Base-by-base conservation (phyloP, 176 grass and related monocot species). In the Carex cristatella region DNA sequence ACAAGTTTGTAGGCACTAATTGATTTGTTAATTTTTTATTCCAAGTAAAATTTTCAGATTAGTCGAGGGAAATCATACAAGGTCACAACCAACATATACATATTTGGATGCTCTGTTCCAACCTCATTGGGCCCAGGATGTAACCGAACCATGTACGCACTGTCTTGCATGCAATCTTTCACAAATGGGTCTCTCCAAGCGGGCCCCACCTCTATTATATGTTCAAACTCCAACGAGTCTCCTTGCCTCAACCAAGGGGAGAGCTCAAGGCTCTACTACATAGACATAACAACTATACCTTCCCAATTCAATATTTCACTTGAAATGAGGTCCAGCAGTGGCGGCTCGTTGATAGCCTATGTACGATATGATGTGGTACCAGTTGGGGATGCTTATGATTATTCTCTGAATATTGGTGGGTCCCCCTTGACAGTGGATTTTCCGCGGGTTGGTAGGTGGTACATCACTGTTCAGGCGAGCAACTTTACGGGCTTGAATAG, bases 391-490 rank as follows among this genome's bases (percentile, higher is more conserved):
- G 85, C 90, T 69, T 90, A 98, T 87, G 96, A 98, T 84, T 93
- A 95, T 89, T 93, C 88, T 74, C 81, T 82, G 85, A 91, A 92
- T 68, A 89, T 90, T 81, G 91, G 77, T 67, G 87, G 71, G 85
- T 83, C 75, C 80, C 85, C 91, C 74, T 88, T 98, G 85, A 85
- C 90, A 88, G 85, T 98, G 38, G 94, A 85, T 54, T 93, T 84
- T 2, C 96, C 93, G 81, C 93, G 90, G 87, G 90, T 95, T 88
- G 93, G 96, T 58, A 85, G 93, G 51, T 98, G 96, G 95, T 95
- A 93, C 76, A 83, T 98, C 74, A 88, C 90, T 88, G 61, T 98
- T 79, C 85, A 95, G 83, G 83, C 81, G 54, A 82, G 88, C 67
- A 93, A 93, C 49, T 87, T 82, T 65, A 88, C 83, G 57, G 63